These are phyloP conservation scores for Daldinia childiae DNA, from an alignment of 495 filamentous ascomycete species.

Conservation along the genomic window DNA sequence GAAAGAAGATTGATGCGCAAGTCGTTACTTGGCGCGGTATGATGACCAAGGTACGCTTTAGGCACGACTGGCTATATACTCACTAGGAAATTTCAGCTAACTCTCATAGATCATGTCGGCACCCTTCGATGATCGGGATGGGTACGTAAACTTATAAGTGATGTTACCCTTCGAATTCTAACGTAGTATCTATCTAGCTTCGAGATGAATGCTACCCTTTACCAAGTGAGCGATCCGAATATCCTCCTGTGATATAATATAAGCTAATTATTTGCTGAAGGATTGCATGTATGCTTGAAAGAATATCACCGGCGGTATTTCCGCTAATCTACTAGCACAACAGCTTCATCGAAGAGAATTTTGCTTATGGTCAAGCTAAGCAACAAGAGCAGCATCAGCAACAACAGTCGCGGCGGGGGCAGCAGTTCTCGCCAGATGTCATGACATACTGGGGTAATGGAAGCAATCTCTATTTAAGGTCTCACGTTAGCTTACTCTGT, in stretches of 20 bases:
- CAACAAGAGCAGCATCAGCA: constrained; percentile 65
- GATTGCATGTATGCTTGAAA: constrained; percentile 73
- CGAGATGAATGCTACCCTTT: constrained; percentile 93
- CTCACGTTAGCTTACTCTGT: constrained; percentile 27
- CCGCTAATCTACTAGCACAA: constrained; percentile 27
- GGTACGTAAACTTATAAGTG: constrained; percentile 59
- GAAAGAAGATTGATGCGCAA: constrained; percentile 74
- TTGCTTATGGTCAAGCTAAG: constrained; percentile 68
- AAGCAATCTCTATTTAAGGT: not conserved
- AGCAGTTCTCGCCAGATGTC: constrained; percentile 48
- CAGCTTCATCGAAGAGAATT: constrained; percentile 95
- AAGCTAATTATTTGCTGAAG: constrained; percentile 54
- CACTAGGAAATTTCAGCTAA: not conserved
- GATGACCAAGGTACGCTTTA: constrained; percentile 85
- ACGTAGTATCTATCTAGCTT: constrained; percentile 64
- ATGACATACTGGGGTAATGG: constrained; percentile 69
- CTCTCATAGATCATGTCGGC: constrained; percentile 77
- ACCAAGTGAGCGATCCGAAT: constrained; percentile 71
- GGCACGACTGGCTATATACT: not conserved
- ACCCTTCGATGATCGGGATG: constrained; percentile 82
- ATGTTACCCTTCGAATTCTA: constrained; percentile 11
- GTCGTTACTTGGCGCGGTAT: constrained; percentile 96
- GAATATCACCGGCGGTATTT: not conserved
- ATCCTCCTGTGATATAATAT: not conserved
- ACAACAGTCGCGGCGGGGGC: constrained; percentile 69